Evolutionary conservation across 306 rosid genomes (phyloP).

Genomic region (Vicia faba): DNA sequence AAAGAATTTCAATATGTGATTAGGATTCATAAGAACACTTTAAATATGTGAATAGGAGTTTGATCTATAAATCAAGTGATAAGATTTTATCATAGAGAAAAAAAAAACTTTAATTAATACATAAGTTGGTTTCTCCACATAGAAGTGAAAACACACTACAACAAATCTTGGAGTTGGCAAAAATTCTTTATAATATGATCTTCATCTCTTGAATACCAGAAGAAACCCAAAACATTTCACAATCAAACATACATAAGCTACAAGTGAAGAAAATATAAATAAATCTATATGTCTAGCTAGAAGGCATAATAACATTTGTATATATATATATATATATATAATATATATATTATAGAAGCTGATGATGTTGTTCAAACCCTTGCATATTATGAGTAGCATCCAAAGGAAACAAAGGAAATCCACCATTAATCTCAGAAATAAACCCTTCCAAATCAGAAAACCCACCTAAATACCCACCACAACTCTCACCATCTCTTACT

Average conservation of each 20-base stretch:
- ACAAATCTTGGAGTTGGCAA: too few relatives aligned
- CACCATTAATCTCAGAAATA: conserved; percentile 64
- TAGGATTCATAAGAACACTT: too few relatives aligned
- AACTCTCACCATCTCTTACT: conserved; percentile 36
- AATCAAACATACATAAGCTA: conserved; percentile 13
- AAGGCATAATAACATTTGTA: background rate
- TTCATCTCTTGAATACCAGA: background rate
- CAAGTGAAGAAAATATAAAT: conserved; percentile 5
- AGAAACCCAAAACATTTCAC: conserved; percentile 31
- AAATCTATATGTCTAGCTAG: background rate
- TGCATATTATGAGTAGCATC: conserved; percentile 52
- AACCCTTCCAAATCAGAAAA: conserved; percentile 80
- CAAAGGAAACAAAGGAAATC: conserved; percentile 58
- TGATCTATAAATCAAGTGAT: too few relatives aligned
- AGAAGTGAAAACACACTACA: background rate
- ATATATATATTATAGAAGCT: conserved; percentile 34
- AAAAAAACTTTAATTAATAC: too few relatives aligned
- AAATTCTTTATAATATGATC: background rate
- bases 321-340: background rate
- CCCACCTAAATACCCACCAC: conserved; percentile 59
- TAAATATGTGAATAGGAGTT: too few relatives aligned
- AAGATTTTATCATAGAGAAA: too few relatives aligned
- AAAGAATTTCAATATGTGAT: too few relatives aligned
- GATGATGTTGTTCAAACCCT: conserved; percentile 56
- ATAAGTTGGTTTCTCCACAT: too few relatives aligned